Base-by-base conservation (phyloP, 1,139 yeast genomes). In the Maudiozyma humilis region DNA sequence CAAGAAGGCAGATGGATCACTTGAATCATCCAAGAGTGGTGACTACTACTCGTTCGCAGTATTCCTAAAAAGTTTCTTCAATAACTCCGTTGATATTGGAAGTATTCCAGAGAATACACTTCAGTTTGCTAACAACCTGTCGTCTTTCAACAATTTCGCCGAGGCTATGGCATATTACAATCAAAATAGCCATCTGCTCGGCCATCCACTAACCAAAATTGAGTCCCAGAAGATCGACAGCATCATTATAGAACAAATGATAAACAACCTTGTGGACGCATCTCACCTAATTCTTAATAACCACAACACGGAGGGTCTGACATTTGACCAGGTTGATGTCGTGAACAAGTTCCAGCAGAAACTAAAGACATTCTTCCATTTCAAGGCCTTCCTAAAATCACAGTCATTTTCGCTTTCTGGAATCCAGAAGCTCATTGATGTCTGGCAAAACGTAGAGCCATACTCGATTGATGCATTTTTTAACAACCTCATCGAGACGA, bases 401-500 rank as follows among this genome's bases (percentile, higher is more conserved):
- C 58, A 59, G 15, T 43, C 41, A 5, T 36, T 59, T 25, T 31
- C 46, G 1, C 43, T 48, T 8, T 32, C 40, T 16, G 56, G 56
- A 29, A 35, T 62, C 30, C 36, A 40, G n/a, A 52, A 51, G 25
- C 46, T 60, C 15, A 38, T 62, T 13, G 36, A 47, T 5, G 51
- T 62, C 30, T 59, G 62, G 62, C 33, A 48, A 5, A 43, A 27
- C 15, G 46, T 48, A 5, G 45, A 53, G 13, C 57, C 59, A 2
- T 33, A 40, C 6, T 47, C 51, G 10, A 41, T 59, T n/a, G 56
- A 52, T 36, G 42, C 51, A 3, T 47, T 60, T 8, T 59, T 59
- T 47, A 60, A 62, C 40, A 60, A 62, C 36, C 49, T 60, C 36
- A 55, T 59, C 5, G 65, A 60, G 42, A 53, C 62, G 3, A 43